Evolutionary conservation across 2,329 filamentous ascomycete species (phyloP).

Genomic region (Exserohilum rostratum): DNA sequence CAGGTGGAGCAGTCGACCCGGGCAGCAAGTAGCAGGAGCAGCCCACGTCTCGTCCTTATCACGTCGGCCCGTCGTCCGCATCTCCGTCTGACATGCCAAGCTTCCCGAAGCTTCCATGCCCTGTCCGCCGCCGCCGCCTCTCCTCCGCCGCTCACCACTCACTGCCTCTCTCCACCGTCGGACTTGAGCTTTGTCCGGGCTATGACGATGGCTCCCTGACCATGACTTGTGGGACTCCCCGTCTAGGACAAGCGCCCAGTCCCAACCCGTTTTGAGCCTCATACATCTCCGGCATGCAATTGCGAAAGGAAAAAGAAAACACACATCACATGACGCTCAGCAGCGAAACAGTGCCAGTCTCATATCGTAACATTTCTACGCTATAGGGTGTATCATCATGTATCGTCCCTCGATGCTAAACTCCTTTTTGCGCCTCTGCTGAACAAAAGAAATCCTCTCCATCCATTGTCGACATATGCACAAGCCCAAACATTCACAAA

Average conservation of each 20-base stretch:
- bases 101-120: not conserved
- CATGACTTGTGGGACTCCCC: too few relatives aligned
- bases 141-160: too few relatives aligned
- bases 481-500: not conserved
- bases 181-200: too few relatives aligned
- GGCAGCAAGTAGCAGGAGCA: too few relatives aligned
- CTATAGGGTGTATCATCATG: not conserved
- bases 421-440: not conserved
- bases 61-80: not conserved
- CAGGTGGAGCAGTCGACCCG: too few relatives aligned
- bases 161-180: too few relatives aligned
- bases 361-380: not conserved
- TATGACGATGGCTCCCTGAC: too few relatives aligned
- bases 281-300: too few relatives aligned
- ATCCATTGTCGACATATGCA: not conserved
- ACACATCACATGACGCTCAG: not conserved
- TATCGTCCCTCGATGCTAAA: not conserved
- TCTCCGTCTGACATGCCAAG: not conserved
- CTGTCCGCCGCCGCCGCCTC: not conserved
- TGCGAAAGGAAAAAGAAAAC: not conserved
- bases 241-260: too few relatives aligned
- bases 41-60: too few relatives aligned
- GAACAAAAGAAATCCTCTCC: not conserved
- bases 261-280: too few relatives aligned
- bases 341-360: not conserved